Percentiles rank a stretch among this genome's conserved stretches.
These are phyloP conservation scores for Cylindrotheca fusiformis DNA, from an alignment of 108 stramenopile genomes.

Conservation along the genomic window DNA sequence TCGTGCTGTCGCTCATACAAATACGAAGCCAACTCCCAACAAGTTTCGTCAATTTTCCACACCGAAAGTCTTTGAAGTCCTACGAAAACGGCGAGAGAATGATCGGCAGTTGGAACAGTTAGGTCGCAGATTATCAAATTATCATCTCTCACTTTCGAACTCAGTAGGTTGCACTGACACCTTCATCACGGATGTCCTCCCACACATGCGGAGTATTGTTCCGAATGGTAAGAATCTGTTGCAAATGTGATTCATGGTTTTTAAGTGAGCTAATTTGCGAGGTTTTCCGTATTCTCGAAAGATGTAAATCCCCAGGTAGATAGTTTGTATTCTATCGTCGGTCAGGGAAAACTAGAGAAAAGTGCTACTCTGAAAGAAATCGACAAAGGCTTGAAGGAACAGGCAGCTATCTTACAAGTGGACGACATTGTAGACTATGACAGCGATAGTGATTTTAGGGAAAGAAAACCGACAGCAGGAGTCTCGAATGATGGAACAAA, in stretches of 20 bases:
- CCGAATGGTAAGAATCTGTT: conserved; percentile 38
- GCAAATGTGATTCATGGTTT: conserved; percentile 2
- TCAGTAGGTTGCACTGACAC: conserved; percentile 41
- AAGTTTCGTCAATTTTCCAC: conserved; percentile 71
- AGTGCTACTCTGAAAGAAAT: neutral
- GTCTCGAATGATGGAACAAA: too few species aligned
- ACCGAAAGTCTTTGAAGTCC: conserved; percentile 70
- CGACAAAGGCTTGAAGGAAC: conserved; percentile 14
- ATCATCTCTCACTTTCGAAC: conserved; percentile 20
- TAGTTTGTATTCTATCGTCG: conserved; percentile 52
- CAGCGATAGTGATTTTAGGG: conserved; percentile 13
- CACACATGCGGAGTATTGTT: conserved; percentile 48
- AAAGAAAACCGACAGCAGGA: too few species aligned
- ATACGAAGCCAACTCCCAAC: conserved; percentile 63
- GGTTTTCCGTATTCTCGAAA: conserved; percentile 3
- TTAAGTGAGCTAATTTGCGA: neutral
- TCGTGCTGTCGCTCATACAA: conserved; percentile 63
- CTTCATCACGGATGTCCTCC: conserved; percentile 61
- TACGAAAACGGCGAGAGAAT: conserved; percentile 63
- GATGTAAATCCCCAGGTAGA: conserved; percentile 53
- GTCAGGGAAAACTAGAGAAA: neutral
- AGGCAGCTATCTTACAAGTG: conserved; percentile 34
- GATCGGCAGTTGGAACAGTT: conserved; percentile 47
- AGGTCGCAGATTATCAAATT: conserved; percentile 34
- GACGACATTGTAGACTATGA: conserved; percentile 61